Conservation (phyloP, 495 filamentous ascomycete species). For the Podospora didyma region DNA sequence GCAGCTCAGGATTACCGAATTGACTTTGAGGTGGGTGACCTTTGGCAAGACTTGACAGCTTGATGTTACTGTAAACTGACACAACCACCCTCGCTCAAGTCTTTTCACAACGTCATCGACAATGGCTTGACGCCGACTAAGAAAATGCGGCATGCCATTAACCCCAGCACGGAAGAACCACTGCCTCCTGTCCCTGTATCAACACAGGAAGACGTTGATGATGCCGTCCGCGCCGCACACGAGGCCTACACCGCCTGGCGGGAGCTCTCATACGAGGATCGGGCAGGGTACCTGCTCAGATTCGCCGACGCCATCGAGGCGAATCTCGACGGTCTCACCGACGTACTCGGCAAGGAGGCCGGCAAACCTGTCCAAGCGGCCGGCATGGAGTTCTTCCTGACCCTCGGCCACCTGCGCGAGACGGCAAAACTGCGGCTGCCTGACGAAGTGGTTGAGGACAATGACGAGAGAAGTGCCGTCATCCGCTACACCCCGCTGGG, state of each 20-base stretch:
- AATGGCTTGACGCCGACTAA: background rate
- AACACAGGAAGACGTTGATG: constrained; percentile 36
- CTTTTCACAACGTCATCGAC: constrained; percentile 8
- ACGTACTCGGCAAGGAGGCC: constrained; percentile 25
- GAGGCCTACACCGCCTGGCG: constrained; percentile 40
- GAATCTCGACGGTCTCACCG: constrained; percentile 24
- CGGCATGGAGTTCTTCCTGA: constrained; percentile 26
- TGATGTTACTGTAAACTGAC: too few species aligned
- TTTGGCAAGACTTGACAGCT: too few species aligned
- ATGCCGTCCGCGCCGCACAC: constrained; percentile 39
- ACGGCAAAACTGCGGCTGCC: constrained; percentile 1
- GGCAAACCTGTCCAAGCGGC: constrained; percentile 12
- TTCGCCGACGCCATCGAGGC: constrained; percentile 38
- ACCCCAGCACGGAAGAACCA: constrained; percentile 37
- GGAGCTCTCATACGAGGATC: constrained; percentile 30
- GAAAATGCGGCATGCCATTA: constrained; percentile 27
- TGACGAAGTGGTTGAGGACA: constrained; percentile 35
- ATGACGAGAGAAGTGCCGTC: constrained; percentile 39
- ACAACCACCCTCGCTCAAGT: too few species aligned
- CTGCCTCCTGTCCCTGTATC: constrained; percentile 39
- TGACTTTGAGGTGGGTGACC: too few species aligned
- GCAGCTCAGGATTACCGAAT: too few species aligned
- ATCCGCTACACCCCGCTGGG: constrained; percentile 48
- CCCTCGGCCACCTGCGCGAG: background rate
- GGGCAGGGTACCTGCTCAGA: constrained; percentile 46